Conservation (phyloP, 2,329 filamentous ascomycete species). For the Trichothecium roseum region DNA sequence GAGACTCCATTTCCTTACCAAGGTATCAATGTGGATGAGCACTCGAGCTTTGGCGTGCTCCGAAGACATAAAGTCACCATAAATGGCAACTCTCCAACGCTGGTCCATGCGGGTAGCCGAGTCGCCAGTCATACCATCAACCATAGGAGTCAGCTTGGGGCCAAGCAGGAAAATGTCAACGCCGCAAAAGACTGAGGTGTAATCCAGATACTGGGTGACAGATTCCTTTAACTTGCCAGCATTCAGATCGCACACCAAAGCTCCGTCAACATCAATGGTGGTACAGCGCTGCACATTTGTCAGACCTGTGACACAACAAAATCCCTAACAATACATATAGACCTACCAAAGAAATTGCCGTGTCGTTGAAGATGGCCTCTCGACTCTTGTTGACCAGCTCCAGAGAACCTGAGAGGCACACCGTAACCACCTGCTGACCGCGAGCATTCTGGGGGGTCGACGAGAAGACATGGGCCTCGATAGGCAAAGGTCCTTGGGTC, state of each 20-base stretch:
- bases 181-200: conserved; percentile 77
- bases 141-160: conserved; percentile 74
- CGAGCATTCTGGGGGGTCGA: conserved; percentile 65
- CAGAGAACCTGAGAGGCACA: conserved; percentile 79
- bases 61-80: conserved; percentile 86
- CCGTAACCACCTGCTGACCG: conserved; percentile 66
- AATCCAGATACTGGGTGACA: conserved; percentile 77
- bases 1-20: conserved; percentile 40
- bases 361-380: conserved; percentile 82
- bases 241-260: conserved; percentile 68
- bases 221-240: conserved; percentile 60
- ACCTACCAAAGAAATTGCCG: conserved; percentile 82
- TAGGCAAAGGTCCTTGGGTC: conserved; percentile 57
- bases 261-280: conserved; percentile 85
- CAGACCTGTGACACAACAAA: background rate
- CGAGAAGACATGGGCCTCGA: conserved; percentile 76
- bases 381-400: conserved; percentile 85
- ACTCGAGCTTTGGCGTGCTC: conserved; percentile 96
- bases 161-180: conserved; percentile 95
- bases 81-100: conserved; percentile 85
- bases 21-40: conserved; percentile 92
- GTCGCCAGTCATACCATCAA: conserved; percentile 64
- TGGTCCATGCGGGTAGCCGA: conserved; percentile 79
- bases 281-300: conserved; percentile 62
- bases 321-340: background rate